These are phyloP conservation scores for Letharia lupina DNA, from an alignment of 495 filamentous ascomycete species.

Conservation along the genomic window DNA sequence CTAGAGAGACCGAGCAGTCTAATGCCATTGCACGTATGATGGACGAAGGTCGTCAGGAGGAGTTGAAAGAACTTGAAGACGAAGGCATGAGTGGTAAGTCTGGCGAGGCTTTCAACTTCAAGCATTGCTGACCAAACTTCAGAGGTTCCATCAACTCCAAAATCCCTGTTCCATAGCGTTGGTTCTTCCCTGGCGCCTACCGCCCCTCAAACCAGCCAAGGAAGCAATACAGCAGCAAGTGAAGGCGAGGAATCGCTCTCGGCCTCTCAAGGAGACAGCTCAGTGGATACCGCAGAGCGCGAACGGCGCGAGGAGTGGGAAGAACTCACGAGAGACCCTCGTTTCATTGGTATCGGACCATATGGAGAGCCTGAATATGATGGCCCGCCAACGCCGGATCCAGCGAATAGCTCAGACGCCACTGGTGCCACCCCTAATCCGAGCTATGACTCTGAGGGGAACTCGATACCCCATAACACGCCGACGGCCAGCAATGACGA, in stretches of 20 bases:
- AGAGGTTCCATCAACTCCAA: neutral
- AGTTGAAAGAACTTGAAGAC: neutral
- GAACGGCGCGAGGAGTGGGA: neutral
- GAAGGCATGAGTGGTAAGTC: conserved; percentile 4
- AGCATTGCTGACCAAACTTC: neutral
- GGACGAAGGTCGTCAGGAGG: neutral
- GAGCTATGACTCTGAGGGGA: neutral
- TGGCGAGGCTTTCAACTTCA: neutral
- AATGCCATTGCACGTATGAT: neutral
- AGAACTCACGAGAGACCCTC: neutral
- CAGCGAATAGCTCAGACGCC: neutral
- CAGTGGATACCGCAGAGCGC: neutral
- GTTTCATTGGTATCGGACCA: neutral
- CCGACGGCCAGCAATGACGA: neutral
- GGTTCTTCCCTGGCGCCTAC: neutral
- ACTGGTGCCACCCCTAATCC: neutral
- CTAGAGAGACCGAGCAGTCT: neutral
- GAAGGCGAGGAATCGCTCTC: neutral
- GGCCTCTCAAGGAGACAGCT: neutral
- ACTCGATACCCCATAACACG: neutral
- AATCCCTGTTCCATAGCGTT: neutral
- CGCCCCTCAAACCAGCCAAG: neutral
- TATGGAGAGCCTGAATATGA: neutral
- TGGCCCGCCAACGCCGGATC: neutral
- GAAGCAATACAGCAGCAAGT: neutral